Base-by-base conservation (phyloP, 441 rosid genomes). In the Erodium moschatum region DNA sequence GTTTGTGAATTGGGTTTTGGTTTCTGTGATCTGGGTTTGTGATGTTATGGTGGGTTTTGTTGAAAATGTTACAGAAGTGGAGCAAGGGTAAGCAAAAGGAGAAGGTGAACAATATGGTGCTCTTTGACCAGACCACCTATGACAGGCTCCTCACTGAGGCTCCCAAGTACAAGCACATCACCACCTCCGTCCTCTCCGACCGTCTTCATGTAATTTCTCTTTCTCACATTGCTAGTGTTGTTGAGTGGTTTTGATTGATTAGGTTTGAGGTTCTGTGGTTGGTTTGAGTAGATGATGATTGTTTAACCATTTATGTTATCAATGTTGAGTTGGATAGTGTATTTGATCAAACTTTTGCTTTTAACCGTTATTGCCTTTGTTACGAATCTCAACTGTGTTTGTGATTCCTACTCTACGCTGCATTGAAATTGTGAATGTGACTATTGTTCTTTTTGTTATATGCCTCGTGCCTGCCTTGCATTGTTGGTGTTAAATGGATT, bases 21-120 rank as follows among this genome's bases (percentile, higher is more conserved):
- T 44, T 44, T 44, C n/a, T 12, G 38, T 44, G 50, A 44, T 10
- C 50, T 44, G 50, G 50, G 50, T 44, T 44, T 44, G 50, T 44
- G 50, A 12, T 44, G 50, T 44, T 44, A 5, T 33, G 38, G 38
- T 33, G 38, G 38, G 4, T 33, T 33, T 44, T 44, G 50, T 10
- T 40, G 72, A 40, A 13, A 67, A 44, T 16, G 16, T 18, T 54
- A 76, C 85, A 82, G 87, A 86, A 86, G 85, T 86, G 91, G 91
- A 86, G 91, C 91, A 86, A 86, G 75, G 91, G 91, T 65, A 86
- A 86, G 81, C 91, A 84, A 58, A 86, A 86, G 84, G 88, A 86
- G 80, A 84, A 86, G 76, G 91, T 86, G 76, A 86, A 86, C 84
- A 84, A 86, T 82, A 86, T 85, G 91, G 88, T 86, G 66, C 69